phyloP scores from a whole-genome alignment of 2,329 filamentous ascomycete genomes.

The Trichoderma atrobrunneum region DNA sequence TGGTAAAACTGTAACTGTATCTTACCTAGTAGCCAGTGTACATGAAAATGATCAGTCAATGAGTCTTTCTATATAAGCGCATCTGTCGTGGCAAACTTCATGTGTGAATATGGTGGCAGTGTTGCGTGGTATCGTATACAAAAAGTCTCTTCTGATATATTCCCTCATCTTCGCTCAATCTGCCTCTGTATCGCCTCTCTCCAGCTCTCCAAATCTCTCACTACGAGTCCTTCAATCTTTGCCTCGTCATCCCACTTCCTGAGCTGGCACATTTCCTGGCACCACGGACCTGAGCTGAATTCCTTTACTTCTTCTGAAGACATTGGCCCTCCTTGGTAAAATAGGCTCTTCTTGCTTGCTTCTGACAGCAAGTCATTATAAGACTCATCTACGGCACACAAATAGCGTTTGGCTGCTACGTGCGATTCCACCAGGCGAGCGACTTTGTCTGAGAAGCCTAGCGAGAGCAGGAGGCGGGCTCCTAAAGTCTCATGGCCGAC shows the following conservation, averaged over 20 bases:
- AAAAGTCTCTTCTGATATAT: not conserved
- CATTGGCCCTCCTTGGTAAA: slow-evolving; percentile 2
- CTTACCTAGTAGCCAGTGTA: no score
- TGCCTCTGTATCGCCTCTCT: not conserved
- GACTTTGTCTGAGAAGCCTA: not conserved
- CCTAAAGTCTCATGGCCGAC: not conserved
- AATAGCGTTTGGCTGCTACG: not conserved
- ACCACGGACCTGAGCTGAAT: not conserved
- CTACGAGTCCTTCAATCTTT: not conserved
- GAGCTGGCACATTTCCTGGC: not conserved
- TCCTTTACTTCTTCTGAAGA: not conserved
- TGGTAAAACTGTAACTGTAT: not conserved
- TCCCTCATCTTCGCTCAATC: not conserved
- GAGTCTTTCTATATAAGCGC: no score
- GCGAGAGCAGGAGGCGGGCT: not conserved
- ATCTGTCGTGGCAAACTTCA: no score
- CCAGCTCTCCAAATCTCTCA: not conserved
- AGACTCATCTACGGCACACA: not conserved
- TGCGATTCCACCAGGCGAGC: not conserved
- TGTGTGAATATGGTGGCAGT: not conserved
- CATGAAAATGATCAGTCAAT: no score
- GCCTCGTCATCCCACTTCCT: slow-evolving; percentile 4
- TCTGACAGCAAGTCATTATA: not conserved
- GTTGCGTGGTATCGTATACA: not conserved
- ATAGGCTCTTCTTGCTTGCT: not conserved